Conservation (phyloP, 2,329 filamentous ascomycete species). For the Clonostachys sp. region DNA sequence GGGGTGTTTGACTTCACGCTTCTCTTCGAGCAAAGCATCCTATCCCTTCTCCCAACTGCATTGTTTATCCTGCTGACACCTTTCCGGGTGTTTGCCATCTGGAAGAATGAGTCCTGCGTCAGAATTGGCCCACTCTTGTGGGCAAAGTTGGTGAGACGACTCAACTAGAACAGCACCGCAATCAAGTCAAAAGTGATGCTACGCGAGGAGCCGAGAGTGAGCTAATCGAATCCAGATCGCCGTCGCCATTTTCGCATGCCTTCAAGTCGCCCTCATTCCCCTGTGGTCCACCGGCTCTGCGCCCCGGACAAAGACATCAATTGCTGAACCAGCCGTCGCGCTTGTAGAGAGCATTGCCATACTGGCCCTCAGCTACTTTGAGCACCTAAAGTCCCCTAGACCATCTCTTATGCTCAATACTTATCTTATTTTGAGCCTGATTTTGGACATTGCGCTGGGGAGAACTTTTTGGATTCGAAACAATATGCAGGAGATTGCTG, state of each 20-base stretch:
- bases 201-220: conserved; percentile 5
- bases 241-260: neutral
- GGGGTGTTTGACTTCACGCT: conserved; percentile 40
- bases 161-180: conserved; percentile 6
- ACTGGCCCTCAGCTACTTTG: conserved; percentile 19
- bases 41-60: conserved; percentile 15
- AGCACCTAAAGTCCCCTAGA: conserved; percentile 22
- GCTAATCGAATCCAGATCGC: neutral
- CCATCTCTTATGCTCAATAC: conserved; percentile 22
- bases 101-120: conserved; percentile 2
- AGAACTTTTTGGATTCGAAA: conserved; percentile 25
- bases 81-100: conserved; percentile 7
- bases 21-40: conserved; percentile 31
- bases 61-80: conserved; percentile 19
- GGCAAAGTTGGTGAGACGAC: conserved; percentile 7
- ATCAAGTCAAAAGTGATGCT: conserved; percentile 10
- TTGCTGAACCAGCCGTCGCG: conserved; percentile 16
- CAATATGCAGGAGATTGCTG: conserved; percentile 11
- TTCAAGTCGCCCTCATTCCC: neutral
- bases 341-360: conserved; percentile 17
- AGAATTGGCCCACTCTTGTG: conserved; percentile 7
- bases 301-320: conserved; percentile 11
- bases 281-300: conserved; percentile 2
- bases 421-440: conserved; percentile 21
- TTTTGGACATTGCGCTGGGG: conserved; percentile 24